Conservation (phyloP, 108 stramenopile genomes). For the Conticribra guillardii region DNA sequence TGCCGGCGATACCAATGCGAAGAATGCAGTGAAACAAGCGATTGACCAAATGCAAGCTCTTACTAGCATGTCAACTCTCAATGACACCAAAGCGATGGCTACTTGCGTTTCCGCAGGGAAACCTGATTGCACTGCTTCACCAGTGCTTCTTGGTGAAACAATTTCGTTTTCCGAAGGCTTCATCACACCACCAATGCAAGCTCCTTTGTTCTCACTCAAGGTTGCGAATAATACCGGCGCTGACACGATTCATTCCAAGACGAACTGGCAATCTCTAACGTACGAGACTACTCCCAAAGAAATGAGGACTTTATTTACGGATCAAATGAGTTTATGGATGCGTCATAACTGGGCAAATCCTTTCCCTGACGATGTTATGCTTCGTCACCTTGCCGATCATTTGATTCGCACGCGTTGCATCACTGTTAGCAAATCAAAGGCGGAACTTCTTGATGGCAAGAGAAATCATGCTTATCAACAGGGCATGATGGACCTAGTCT, state of each 20-base stretch:
- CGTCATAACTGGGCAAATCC: slow-evolving; percentile 17
- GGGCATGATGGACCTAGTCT: slow-evolving; percentile 5
- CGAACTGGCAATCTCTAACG: background rate
- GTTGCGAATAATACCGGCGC: no score
- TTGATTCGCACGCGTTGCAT: slow-evolving; percentile 16
- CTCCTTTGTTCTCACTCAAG: background rate
- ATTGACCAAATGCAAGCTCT: slow-evolving; percentile 28
- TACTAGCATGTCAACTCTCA: slow-evolving; percentile 13
- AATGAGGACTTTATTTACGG: background rate
- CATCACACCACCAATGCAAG: background rate
- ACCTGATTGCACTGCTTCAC: background rate
- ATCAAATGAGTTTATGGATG: slow-evolving; percentile 13
- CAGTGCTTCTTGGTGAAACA: background rate
- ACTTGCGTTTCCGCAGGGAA: background rate
- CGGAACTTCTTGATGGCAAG: background rate
- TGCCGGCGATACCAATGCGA: background rate
- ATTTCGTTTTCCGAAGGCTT: background rate
- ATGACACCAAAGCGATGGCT: background rate
- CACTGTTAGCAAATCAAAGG: background rate
- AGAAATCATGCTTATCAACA: background rate
- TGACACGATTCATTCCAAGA: background rate
- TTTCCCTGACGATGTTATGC: slow-evolving; percentile 13
- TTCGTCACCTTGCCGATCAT: slow-evolving; percentile 7
- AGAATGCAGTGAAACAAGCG: slow-evolving; percentile 4
- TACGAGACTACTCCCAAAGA: background rate